These are phyloP conservation scores for Cercospora beticola DNA, from an alignment of 2,329 filamentous ascomycete genomes.

Conservation along the genomic window DNA sequence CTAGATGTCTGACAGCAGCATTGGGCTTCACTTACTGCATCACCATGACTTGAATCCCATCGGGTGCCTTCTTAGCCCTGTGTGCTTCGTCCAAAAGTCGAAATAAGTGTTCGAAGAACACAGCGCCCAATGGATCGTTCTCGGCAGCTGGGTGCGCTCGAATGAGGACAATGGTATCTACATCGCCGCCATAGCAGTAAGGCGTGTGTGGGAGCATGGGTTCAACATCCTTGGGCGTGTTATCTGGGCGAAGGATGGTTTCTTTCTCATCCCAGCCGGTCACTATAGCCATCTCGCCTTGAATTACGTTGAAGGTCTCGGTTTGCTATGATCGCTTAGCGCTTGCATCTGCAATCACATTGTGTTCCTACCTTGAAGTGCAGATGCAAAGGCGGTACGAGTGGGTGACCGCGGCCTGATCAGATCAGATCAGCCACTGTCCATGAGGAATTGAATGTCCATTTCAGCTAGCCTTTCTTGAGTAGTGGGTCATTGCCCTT, in stretches of 20 bases:
- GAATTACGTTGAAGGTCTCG: constrained; percentile 6
- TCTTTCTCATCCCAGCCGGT: neutral
- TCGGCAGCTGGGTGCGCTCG: constrained; percentile 4
- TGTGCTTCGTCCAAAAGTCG: constrained; percentile 6
- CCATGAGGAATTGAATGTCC: neutral
- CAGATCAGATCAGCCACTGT: neutral
- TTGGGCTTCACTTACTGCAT: constrained; percentile 2
- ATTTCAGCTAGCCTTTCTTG: constrained; percentile 1
- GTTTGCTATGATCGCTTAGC: constrained; percentile 3
- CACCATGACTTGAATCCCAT: constrained; percentile 2
- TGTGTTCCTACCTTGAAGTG: constrained; percentile 5
- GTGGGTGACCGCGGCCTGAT: constrained; percentile 9
- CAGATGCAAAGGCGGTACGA: constrained; percentile 7
- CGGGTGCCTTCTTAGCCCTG: constrained; percentile 1
- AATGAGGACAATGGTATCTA: constrained; percentile 4
- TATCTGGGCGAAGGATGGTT: neutral
- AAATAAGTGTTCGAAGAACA: constrained; percentile 8
- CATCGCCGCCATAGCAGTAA: constrained; percentile 6
- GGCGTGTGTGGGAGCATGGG: neutral
- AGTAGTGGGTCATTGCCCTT: constrained; percentile 9
- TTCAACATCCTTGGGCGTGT: neutral
- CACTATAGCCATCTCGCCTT: neutral
- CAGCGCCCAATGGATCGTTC: neutral
- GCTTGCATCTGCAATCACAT: too few relatives aligned
- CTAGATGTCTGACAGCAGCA: neutral